Base-by-base conservation (phyloP, 2,329 filamentous ascomycete genomes). In the Fusarium coicis region DNA sequence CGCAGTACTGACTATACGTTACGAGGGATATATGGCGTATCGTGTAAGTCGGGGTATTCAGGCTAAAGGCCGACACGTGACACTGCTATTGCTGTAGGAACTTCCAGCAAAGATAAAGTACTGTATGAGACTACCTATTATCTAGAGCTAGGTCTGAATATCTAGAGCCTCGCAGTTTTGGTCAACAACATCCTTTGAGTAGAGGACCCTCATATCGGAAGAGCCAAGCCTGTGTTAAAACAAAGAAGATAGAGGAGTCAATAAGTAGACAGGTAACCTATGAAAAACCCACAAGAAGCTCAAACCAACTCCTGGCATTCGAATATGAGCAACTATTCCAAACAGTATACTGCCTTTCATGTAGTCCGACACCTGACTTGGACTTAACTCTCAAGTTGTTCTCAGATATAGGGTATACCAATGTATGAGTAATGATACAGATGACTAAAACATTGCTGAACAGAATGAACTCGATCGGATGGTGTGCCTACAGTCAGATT, bases 21-120 rank as follows among this genome's bases (percentile, higher is more conserved):
- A 30, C 21, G 60, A 52, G 42, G n/a, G 34, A 44, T 46, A 54
- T 44, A 36, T 32, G 12, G 21, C 28, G 23, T 50, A 36, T 52
- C 28, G 15, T 46, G 30, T 40, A 39, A 42, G 58, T 26, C 21
- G 10, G 12, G 36, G 16, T 26, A 68, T 60, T 57, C 56, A 66
- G 70, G 70, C 42, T 73, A 73, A 73, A 70, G 34, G 10, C 61
- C 18, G 9, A 52, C 60, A 72, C 66, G 65, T 73, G 70, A 70
- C 68, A 11, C 19, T 10, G 23, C 16, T 18, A 43, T 21, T 19
- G n/a, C 23, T 49, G 43, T n/a, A 40, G 14, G 30, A 58, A 58
- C 23, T 32, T 7, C 42, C 7, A 58, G 23, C 19, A 23, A 30
- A 26, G 28, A 50, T 58, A n/a, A n/a, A n/a, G n/a, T n/a, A 23